phyloP scores from a whole-genome alignment of 352 stramenopile genomes.

The Blastocystis sp. region DNA sequence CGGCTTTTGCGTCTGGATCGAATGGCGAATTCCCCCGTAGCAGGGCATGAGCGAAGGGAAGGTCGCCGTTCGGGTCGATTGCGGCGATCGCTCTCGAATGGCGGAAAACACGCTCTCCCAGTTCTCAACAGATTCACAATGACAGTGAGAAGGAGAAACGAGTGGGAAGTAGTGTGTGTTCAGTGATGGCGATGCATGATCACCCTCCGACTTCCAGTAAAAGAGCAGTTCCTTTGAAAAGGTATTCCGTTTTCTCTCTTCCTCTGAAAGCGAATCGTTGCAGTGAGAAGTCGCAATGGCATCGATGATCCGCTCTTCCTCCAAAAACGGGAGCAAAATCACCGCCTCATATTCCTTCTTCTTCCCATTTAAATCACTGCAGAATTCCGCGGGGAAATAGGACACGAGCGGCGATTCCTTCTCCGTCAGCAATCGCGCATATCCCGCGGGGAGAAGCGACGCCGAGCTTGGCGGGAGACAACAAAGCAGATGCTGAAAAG shows the following conservation, averaged over 20 bases:
- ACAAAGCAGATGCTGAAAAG: conserved; percentile 92
- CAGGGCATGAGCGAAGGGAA: background rate
- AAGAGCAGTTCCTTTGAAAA: conserved; percentile 56
- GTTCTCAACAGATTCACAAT: background rate
- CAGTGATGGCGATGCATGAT: background rate
- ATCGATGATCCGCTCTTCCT: conserved; percentile 80
- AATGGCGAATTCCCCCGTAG: background rate
- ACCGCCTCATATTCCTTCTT: conserved; percentile 94
- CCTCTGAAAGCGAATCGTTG: conserved; percentile 57
- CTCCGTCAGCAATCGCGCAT: conserved; percentile 82
- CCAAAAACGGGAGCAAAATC: conserved; percentile 94
- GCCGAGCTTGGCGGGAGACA: conserved; percentile 83
- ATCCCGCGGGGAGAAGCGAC: conserved; percentile 83
- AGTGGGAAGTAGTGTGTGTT: background rate
- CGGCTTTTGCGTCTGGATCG: background rate
- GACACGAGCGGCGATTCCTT: conserved; percentile 84
- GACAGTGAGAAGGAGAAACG: background rate
- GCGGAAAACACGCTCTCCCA: background rate
- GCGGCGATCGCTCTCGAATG: background rate
- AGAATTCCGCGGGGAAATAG: conserved; percentile 80
- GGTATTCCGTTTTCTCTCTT: conserved; percentile 58
- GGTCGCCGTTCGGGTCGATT: background rate
- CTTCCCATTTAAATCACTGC: conserved; percentile 92
- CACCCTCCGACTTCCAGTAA: background rate
- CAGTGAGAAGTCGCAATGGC: conserved; percentile 59